Conservation (phyloP, 2,329 filamentous ascomycete species). For the Ilyonectria sp. region DNA sequence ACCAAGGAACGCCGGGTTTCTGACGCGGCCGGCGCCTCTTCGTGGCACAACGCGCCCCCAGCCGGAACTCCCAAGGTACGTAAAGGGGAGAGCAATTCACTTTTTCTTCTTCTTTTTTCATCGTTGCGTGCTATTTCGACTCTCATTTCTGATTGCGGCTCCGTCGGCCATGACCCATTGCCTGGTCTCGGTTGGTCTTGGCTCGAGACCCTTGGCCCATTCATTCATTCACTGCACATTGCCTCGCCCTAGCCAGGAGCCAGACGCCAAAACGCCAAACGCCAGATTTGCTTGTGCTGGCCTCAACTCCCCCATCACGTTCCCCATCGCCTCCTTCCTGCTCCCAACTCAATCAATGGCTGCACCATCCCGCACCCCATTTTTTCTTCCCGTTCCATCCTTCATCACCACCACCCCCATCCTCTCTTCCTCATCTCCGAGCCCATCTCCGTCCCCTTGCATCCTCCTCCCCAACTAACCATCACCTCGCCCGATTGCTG, state of each 20-base stretch:
- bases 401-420: conserved; percentile 29
- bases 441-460: conserved; percentile 26
- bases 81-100: conserved; percentile 51
- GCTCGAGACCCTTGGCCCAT: conserved; percentile 13
- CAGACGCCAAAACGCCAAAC: conserved; percentile 35
- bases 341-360: conserved; percentile 44
- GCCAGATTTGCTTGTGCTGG: conserved; percentile 36
- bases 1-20: conserved; percentile 62
- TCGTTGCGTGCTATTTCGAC: conserved; percentile 35
- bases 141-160: conserved; percentile 30
- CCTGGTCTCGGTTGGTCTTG: conserved; percentile 15
- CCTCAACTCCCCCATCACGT: conserved; percentile 33
- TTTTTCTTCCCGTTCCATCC: conserved; percentile 22
- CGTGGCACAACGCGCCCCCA: conserved; percentile 63
- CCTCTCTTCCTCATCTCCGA: conserved; percentile 9
- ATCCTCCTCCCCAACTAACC: conserved; percentile 25
- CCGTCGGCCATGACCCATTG: neutral
- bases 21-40: conserved; percentile 54
- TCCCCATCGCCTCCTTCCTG: conserved; percentile 28
- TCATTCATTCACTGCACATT: conserved; percentile 21
- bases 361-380: conserved; percentile 35
- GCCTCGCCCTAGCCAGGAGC: conserved; percentile 22
- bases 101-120: conserved; percentile 27
- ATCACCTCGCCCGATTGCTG: conserved; percentile 41
- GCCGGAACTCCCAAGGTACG: conserved; percentile 65